Evolutionary conservation across 1,139 yeast genomes (phyloP).

Genomic region (Hanseniaspora sp.): DNA sequence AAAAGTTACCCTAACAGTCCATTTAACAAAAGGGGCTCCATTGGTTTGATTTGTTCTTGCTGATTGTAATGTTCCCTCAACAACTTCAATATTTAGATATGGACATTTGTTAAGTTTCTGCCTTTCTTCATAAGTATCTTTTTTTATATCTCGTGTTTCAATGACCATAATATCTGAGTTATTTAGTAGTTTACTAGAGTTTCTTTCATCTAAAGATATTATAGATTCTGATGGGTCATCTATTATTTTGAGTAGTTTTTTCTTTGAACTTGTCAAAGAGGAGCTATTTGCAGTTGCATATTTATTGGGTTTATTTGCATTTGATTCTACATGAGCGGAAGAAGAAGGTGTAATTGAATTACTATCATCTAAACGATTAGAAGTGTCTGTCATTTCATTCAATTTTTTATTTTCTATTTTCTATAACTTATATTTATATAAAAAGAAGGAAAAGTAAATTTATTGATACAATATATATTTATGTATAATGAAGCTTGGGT

Average conservation of each 20-base stretch:
- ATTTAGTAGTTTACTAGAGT: too few relatives aligned
- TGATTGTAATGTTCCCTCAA: conserved; percentile 13
- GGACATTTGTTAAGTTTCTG: background rate
- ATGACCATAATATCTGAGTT: too few relatives aligned
- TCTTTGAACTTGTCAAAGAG: conserved; percentile 11
- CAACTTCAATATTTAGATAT: conserved; percentile 14
- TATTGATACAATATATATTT: too few relatives aligned
- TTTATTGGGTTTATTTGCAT: background rate
- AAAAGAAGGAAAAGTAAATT: too few relatives aligned
- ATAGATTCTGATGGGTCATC: conserved; percentile 4
- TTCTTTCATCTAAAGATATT: background rate
- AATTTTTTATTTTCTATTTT: too few relatives aligned
- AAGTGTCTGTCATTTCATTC: background rate
- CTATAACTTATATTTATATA: too few relatives aligned
- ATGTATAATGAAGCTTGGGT: too few relatives aligned
- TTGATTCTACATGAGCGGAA: background rate
- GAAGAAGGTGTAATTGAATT: too few relatives aligned
- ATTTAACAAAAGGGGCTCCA: conserved; percentile 1
- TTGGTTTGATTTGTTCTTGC: background rate
- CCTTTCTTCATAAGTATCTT: background rate
- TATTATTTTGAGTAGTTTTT: background rate
- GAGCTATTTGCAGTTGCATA: background rate
- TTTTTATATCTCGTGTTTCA: background rate
- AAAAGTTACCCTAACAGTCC: conserved; percentile 12
- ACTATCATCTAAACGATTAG: too few relatives aligned